Percentiles rank a stretch among this genome's conserved stretches.
Evolutionary conservation across 345 rosid species (phyloP).

Genomic region (Diplotaxis tenuifolia): DNA sequence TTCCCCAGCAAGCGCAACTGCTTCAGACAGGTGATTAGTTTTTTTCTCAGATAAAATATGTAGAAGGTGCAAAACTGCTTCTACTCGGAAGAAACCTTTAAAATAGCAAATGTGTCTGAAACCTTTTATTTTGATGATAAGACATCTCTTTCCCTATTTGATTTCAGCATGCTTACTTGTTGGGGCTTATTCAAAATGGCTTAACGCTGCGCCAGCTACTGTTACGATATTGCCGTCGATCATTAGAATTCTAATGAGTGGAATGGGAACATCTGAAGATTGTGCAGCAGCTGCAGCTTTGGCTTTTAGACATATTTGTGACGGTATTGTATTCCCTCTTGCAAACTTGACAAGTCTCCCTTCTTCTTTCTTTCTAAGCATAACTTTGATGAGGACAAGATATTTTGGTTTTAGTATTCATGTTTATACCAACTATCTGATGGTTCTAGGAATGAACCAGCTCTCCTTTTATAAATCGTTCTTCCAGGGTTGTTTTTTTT

Average conservation of each 20-base stretch:
- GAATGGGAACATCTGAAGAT: conserved; percentile 94
- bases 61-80: conserved; percentile 18
- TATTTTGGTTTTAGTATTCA: conserved; percentile 19
- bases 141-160: conserved; percentile 17
- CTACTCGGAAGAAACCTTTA: conserved; percentile 11
- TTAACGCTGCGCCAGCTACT: conserved; percentile 73
- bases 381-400: conserved; percentile 15
- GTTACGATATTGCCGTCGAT: conserved; percentile 70
- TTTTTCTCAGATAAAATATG: conserved; percentile 3
- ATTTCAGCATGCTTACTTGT: conserved; percentile 89
- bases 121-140: conserved; percentile 9
- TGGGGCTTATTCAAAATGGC: conserved; percentile 99
- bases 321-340: conserved; percentile 55
- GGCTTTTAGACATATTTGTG: conserved; percentile 92
- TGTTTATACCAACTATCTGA: conserved; percentile 9
- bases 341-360: not conserved
- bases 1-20: conserved; percentile 87
- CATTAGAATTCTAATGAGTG: conserved; percentile 69
- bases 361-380: conserved; percentile 3
- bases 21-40: conserved; percentile 82
- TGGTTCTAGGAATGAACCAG: not conserved
- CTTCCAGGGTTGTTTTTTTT: conserved; percentile 1
- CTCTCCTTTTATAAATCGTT: conserved; percentile 9
- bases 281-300: conserved; percentile 98
- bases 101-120: conserved; percentile 9